A percentile compares a stretch with the other conserved stretches of the same genome.
phyloP scores from a whole-genome alignment of 2,329 filamentous ascomycete genomes.

The Exserohilum rostratum region DNA sequence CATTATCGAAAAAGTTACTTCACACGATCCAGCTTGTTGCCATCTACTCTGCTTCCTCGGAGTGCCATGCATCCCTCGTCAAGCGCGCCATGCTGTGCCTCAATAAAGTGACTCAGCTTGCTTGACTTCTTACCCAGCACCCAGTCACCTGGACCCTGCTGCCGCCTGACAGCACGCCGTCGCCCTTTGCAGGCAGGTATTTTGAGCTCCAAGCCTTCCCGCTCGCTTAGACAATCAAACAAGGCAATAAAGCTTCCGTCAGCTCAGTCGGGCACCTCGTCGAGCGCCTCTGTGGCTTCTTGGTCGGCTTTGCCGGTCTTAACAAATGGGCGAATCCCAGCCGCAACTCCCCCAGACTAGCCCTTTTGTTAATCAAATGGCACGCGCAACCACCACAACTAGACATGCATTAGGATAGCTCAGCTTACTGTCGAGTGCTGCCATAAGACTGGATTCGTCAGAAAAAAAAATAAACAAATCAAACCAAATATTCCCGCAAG shows the following conservation, averaged over 20 bases:
- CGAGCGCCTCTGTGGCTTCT: constrained; percentile 2
- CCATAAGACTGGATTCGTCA: background rate
- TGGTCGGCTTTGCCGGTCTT: background rate
- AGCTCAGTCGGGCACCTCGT: background rate
- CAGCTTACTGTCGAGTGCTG: background rate
- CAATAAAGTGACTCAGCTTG: constrained; percentile 36
- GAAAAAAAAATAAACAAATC: background rate
- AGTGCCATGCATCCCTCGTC: background rate
- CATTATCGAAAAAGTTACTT: background rate
- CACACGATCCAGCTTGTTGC: background rate
- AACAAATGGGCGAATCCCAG: background rate
- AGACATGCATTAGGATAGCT: background rate
- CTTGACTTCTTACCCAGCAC: constrained; percentile 20
- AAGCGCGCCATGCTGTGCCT: constrained; percentile 24
- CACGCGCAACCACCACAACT: background rate
- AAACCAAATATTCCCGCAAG: background rate
- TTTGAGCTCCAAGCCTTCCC: background rate
- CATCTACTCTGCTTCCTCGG: background rate
- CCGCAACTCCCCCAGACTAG: background rate
- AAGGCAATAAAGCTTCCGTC: background rate
- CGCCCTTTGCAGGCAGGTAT: constrained; percentile 5
- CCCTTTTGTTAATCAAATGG: background rate
- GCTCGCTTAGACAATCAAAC: constrained; percentile 1
- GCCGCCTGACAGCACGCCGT: constrained; percentile 10
- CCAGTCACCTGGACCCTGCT: constrained; percentile 25